Evolutionary conservation across 495 filamentous ascomycete species (phyloP), one percentile per base, ranked within the genome.

Genomic region (Aspergillus olivimuriae): DNA sequence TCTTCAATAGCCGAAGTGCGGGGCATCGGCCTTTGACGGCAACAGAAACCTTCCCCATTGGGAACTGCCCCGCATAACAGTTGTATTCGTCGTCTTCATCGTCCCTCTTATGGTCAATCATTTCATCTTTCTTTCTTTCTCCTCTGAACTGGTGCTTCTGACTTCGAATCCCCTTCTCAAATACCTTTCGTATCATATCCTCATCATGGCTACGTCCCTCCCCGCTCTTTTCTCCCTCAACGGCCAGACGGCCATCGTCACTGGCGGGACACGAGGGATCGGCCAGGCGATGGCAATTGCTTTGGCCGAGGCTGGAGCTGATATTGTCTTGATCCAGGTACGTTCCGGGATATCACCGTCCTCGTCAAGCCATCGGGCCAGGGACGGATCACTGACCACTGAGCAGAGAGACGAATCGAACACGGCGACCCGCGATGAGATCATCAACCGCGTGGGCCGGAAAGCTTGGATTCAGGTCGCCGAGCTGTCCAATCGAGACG

Each of bases 191-290:
- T 31, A 4, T 4, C 14, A 30, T 15, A 9, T 17, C 14, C 28
- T 32, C 34, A 28, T 20, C n/a, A 46, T 46, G 43, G 16, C 43
- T 11, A 26, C 34, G 19, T 16, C 23, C 21, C 2, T 42, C 39
- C 16, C 34, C 12, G 65, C 63, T 19, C 61, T 74, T 15, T 76
- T 76, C 52, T 73, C 69, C 32, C 50, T 75, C 21, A 53, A 48
- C 15, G 69, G 69, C 39, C 57, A 87, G 56, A 94, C 85, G 7
- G 90, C 90, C 24, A 63, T 95, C 35, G 72, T 95, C 23, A 96
- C 90, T 0, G 90, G 90, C 20, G 87, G 87, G 39, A 92, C 88
- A 12, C 72, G 90, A 40, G 90, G 90, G 17, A 94, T 96, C 39
- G 90, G 90, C 12, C 80, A 86, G 58, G 76, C 86, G 9, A 90